A percentile compares a stretch with the other conserved stretches of the same genome.
Evolutionary conservation across 106 monocot genomes (phyloP).

Genomic region (Ottelia alismoides): DNA sequence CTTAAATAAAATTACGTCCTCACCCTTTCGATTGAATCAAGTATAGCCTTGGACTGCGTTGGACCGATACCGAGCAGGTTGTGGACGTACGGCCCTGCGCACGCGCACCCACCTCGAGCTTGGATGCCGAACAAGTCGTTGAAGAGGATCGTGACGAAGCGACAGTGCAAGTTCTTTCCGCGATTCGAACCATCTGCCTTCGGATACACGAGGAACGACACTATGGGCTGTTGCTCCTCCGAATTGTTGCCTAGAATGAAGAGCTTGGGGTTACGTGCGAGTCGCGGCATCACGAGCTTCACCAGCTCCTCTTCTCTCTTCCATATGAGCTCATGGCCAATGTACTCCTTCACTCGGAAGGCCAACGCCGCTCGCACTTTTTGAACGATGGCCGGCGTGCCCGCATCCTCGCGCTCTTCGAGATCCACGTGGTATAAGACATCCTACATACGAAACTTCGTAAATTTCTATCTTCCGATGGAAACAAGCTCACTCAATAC

Average conservation of each 20-base stretch:
- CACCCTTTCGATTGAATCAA: conserved; percentile 30
- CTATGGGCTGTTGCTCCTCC: conserved; percentile 31
- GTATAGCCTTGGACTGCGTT: conserved; percentile 17
- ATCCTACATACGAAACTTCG: conserved; percentile 40
- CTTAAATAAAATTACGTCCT: no score
- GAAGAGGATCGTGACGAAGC: conserved; percentile 44
- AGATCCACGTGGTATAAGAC: conserved; percentile 42
- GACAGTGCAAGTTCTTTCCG: conserved; percentile 39
- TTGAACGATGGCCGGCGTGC: conserved; percentile 69
- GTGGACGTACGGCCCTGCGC: conserved; percentile 70
- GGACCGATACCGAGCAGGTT: conserved; percentile 31
- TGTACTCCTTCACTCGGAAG: conserved; percentile 48
- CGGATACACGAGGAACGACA: conserved; percentile 52
- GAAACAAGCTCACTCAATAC: no score
- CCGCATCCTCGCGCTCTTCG: conserved; percentile 69
- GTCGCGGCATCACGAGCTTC: conserved; percentile 7
- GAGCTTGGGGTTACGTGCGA: conserved; percentile 6
- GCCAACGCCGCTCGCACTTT: conserved; percentile 51
- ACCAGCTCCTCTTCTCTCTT: conserved; percentile 14
- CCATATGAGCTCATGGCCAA: conserved; percentile 30
- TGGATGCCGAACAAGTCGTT: conserved; percentile 72
- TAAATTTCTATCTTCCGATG: no score
- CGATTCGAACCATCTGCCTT: conserved; percentile 1
- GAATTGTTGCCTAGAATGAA: conserved; percentile 11
- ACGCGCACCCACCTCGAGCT: conserved; percentile 57